Percentiles rank a stretch among this genome's conserved stretches.
Conservation (phyloP, 495 filamentous ascomycete genomes). For the Choiromyces venosus region DNA sequence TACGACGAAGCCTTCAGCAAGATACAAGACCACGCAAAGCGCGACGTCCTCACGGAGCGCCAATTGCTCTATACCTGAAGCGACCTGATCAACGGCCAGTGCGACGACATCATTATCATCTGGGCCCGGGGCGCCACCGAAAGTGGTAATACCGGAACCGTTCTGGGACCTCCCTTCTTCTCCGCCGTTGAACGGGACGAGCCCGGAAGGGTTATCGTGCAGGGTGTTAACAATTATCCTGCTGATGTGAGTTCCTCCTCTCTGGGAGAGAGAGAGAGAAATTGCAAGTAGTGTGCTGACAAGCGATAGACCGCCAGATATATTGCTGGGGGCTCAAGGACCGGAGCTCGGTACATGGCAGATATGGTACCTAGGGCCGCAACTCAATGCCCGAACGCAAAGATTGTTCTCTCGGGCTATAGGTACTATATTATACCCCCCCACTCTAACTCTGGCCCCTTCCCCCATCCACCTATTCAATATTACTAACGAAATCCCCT, state of each 20-base stretch:
- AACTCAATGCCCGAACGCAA: slow-evolving; percentile 49
- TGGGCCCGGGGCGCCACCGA: too few species aligned
- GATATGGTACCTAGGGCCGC: neutral
- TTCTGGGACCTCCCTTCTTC: too few species aligned
- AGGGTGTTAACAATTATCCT: slow-evolving; percentile 16
- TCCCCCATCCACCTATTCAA: too few species aligned
- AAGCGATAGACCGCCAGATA: neutral
- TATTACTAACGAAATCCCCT: neutral
- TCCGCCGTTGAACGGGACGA: too few species aligned
- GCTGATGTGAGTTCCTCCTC: slow-evolving; percentile 1
- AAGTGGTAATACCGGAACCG: too few species aligned
- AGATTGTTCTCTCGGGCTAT: slow-evolving; percentile 56
- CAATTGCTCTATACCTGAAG: too few species aligned
- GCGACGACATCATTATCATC: too few species aligned
- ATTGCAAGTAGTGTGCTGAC: neutral
- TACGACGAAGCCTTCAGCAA: too few species aligned
- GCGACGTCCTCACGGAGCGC: too few species aligned
- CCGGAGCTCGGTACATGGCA: neutral
- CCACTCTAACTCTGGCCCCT: neutral
- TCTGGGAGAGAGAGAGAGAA: neutral
- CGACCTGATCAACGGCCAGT: too few species aligned
- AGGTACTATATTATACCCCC: slow-evolving; percentile 55
- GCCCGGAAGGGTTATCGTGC: slow-evolving; percentile 8
- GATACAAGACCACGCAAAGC: too few species aligned
- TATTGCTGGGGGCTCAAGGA: neutral